phyloP scores from a whole-genome alignment of 169 alveolate species.

The Cryptosporidium felis region DNA sequence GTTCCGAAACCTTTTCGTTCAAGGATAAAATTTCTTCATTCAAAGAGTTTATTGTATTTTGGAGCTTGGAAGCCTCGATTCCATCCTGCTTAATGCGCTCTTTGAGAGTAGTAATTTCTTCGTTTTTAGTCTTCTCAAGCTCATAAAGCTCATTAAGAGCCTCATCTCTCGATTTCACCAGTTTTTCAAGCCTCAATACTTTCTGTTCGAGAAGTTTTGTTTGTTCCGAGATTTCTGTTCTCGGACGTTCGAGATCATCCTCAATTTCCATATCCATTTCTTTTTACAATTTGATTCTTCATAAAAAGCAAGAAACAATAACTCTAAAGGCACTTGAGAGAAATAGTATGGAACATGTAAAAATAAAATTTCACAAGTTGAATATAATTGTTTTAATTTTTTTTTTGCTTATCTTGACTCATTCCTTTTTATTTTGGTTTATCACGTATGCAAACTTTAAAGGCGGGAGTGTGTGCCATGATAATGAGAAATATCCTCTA shows the following conservation, averaged over 20 bases:
- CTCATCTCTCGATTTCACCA: slow-evolving; percentile 67
- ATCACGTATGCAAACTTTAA: slow-evolving; percentile 41
- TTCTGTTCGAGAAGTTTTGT: slow-evolving; percentile 41
- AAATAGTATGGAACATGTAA: not conserved
- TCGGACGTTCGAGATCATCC: slow-evolving; percentile 13
- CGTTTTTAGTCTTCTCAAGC: slow-evolving; percentile 33
- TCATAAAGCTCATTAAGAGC: slow-evolving; percentile 62
- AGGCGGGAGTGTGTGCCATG: slow-evolving; percentile 69
- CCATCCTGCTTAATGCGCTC: slow-evolving; percentile 60
- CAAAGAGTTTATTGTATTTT: not conserved
- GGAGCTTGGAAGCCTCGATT: not conserved
- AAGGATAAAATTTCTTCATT: slow-evolving; percentile 24
- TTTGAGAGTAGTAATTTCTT: slow-evolving; percentile 27
- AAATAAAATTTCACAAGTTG: not conserved
- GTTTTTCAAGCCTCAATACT: slow-evolving; percentile 29
- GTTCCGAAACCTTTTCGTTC: slow-evolving; percentile 1
- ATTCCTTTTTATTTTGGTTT: not conserved
- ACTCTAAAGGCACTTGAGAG: not conserved
- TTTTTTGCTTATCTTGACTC: not conserved
- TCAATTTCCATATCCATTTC: slow-evolving; percentile 6
- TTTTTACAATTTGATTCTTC: not conserved
- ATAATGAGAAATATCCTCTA: not conserved
- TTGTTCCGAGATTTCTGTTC: slow-evolving; percentile 9
- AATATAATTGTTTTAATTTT: not conserved
- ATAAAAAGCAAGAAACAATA: not conserved